Conservation (phyloP, 1,284 basidiomycete genomes). For the Heterobasidion parviporum region DNA sequence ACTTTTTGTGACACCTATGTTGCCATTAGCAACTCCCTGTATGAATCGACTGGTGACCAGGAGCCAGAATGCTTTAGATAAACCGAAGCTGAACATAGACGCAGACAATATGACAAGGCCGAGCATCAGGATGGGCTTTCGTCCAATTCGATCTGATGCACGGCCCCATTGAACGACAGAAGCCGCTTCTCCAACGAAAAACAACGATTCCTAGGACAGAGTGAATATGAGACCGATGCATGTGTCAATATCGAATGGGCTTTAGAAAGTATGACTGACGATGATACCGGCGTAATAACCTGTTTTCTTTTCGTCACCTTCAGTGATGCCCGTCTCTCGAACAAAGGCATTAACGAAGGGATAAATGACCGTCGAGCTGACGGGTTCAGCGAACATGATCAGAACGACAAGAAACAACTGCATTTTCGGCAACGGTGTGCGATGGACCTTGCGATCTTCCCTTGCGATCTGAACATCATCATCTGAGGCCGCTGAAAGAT, state of each 20-base stretch:
- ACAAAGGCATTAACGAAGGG: background rate
- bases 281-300: background rate
- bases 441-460: background rate
- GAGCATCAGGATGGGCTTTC: background rate
- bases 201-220: background rate
- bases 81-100: background rate
- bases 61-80: background rate
- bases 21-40: background rate
- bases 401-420: background rate
- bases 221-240: background rate
- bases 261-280: background rate
- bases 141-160: background rate
- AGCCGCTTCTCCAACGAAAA: background rate
- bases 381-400: background rate
- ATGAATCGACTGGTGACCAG: background rate
- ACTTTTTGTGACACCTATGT: background rate
- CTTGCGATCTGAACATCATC: background rate
- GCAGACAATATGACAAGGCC: background rate
- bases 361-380: background rate
- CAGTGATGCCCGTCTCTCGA: background rate
- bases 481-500: background rate
- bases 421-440: background rate
- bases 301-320: background rate
- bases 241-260: background rate
- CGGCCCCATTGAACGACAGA: background rate